phyloP scores from a whole-genome alignment of 768 basidiomycete genomes.

The Kwoniella sp. region DNA sequence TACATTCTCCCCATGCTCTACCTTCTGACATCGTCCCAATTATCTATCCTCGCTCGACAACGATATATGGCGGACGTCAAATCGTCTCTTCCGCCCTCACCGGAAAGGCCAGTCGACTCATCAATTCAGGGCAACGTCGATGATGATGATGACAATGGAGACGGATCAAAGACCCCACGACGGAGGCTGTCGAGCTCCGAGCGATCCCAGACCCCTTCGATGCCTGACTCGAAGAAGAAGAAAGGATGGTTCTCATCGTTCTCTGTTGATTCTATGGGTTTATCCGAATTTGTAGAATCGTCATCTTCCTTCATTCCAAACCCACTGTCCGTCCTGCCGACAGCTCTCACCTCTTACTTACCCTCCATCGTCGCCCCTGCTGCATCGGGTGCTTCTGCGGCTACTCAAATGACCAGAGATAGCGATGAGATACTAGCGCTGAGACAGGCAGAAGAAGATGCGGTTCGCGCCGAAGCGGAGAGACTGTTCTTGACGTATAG shows the following conservation, averaged over 20 bases:
- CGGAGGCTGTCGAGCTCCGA: background rate
- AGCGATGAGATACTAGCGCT: constrained; percentile 53
- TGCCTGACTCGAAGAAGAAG: background rate
- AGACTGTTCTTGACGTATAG: constrained; percentile 78
- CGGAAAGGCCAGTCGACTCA: background rate
- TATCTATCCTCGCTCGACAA: constrained; percentile 77
- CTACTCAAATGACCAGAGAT: constrained; percentile 29
- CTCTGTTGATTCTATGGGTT: constrained; percentile 33
- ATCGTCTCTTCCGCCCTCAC: constrained; percentile 59
- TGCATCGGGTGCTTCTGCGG: constrained; percentile 40
- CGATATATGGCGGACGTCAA: constrained; percentile 67
- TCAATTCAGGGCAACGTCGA: background rate
- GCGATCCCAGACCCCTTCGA: background rate
- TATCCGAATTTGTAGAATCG: constrained; percentile 32
- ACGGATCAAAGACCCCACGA: constrained; percentile 4
- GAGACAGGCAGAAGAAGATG: constrained; percentile 40
- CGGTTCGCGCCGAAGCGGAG: constrained; percentile 64
- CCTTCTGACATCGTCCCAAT: constrained; percentile 82
- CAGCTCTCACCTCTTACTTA: constrained; percentile 20
- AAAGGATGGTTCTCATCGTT: constrained; percentile 28
- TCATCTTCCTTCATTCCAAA: constrained; percentile 28
- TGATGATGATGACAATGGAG: background rate
- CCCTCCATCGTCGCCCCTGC: constrained; percentile 12
- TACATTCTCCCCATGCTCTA: constrained; percentile 84
- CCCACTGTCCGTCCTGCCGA: constrained; percentile 28